phyloP scores from a whole-genome alignment of 208 protist species.

The Acanthamoeba triangularis region DNA sequence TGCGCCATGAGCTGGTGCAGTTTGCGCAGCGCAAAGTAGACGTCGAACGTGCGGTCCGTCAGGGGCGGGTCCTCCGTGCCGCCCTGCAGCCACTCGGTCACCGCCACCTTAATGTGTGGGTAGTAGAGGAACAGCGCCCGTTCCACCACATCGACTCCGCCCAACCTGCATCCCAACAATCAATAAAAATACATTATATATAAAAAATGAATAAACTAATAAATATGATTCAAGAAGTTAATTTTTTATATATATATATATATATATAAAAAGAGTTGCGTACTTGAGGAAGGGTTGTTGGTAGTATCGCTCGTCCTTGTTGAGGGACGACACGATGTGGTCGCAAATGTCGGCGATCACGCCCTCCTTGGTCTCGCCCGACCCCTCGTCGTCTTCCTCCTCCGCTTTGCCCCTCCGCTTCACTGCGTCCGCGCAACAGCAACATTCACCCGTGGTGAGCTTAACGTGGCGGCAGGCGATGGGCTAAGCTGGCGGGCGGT shows the following conservation, averaged over 20 bases:
- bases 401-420: neutral
- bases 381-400: neutral
- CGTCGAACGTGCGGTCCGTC: constrained; percentile 65
- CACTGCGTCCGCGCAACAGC: neutral
- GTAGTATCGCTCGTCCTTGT: constrained; percentile 67
- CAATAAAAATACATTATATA: neutral
- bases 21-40: constrained; percentile 62
- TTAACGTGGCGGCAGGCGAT: neutral
- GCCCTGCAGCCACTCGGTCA: constrained; percentile 57
- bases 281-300: constrained; percentile 40
- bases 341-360: constrained; percentile 59
- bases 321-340: constrained; percentile 44
- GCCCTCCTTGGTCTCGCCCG: constrained; percentile 34
- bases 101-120: constrained; percentile 45
- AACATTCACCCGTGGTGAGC: neutral
- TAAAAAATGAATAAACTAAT: neutral
- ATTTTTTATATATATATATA: no score
- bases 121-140: constrained; percentile 47
- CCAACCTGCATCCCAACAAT: neutral
- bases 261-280: neutral
- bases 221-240: neutral
- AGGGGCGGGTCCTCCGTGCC: constrained; percentile 58
- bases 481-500: no score
- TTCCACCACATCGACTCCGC: constrained; percentile 45
- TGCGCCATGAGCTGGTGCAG: constrained; percentile 28